Percentiles rank a stretch among this genome's conserved stretches.
These are phyloP conservation scores for Rhynchospora pubera DNA, from an alignment of 176 grass and related monocot genomes.

Conservation along the genomic window DNA sequence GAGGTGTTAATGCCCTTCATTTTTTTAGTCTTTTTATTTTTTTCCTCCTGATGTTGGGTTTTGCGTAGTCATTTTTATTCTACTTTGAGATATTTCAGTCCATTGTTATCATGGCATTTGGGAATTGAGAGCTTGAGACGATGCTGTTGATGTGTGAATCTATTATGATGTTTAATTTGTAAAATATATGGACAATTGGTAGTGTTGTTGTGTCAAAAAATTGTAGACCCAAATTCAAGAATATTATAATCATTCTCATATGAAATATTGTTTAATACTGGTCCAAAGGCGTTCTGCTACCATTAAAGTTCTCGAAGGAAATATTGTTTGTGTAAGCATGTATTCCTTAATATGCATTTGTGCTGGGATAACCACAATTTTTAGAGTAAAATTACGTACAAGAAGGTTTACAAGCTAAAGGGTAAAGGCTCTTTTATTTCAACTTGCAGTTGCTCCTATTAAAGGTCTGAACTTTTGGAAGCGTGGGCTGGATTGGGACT, in stretches of 20 bases:
- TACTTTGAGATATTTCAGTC: background rate
- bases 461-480: background rate
- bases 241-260: background rate
- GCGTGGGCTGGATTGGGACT: background rate
- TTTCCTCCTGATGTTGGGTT: background rate
- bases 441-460: background rate
- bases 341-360: background rate
- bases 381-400: background rate
- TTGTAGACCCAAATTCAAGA: background rate
- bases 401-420: too few relatives aligned
- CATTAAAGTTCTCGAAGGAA: background rate
- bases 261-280: background rate
- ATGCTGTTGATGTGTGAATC: background rate
- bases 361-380: background rate
- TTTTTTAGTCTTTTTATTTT: background rate
- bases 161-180: background rate
- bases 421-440: background rate
- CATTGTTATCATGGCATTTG: background rate
- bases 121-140: background rate
- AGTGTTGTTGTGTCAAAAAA: background rate
- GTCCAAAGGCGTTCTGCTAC: background rate
- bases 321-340: background rate
- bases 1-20: background rate
- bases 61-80: background rate
- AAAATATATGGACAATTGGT: background rate